Evolutionary conservation across 1,139 yeast species (phyloP).

Genomic region (Blastobotrys aristatus): DNA sequence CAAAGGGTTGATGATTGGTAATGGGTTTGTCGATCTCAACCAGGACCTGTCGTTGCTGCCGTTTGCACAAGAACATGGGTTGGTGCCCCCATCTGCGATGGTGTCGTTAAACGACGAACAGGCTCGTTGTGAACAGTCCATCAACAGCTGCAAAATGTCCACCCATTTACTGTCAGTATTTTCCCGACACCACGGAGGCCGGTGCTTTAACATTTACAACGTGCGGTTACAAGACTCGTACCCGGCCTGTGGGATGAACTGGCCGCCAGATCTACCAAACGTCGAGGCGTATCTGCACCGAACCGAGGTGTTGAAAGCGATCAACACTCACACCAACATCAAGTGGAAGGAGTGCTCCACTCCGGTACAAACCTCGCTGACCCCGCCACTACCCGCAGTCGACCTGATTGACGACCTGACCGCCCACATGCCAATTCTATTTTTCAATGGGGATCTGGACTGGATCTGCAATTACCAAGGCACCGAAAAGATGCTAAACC

Average conservation of each 20-base stretch:
- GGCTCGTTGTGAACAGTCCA: conserved; percentile 29
- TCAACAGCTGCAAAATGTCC: conserved; percentile 21
- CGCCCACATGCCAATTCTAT: conserved; percentile 51
- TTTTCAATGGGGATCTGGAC: conserved; percentile 87
- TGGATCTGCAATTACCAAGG: conserved; percentile 83
- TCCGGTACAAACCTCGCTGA: conserved; percentile 49
- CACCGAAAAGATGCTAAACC: conserved; percentile 57
- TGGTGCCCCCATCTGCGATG: conserved; percentile 41
- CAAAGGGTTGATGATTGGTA: conserved; percentile 73
- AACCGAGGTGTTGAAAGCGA: conserved; percentile 50
- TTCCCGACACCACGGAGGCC: conserved; percentile 17
- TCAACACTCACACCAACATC: conserved; percentile 36
- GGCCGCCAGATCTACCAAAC: conserved; percentile 74
- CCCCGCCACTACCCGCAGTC: conserved; percentile 53
- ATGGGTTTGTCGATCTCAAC: conserved; percentile 92
- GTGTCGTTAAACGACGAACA: conserved; percentile 31
- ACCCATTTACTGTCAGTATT: conserved; percentile 21
- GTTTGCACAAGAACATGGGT: conserved; percentile 54
- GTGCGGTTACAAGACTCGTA: conserved; percentile 61
- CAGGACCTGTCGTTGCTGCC: conserved; percentile 79
- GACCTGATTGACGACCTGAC: conserved; percentile 61
- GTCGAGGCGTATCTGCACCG: conserved; percentile 58
- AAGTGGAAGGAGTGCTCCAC: conserved; percentile 76
- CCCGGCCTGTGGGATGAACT: conserved; percentile 88
- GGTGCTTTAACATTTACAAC: conserved; percentile 81